Conservation (phyloP, 1,284 basidiomycete genomes). For the Ganoderma multipileum region DNA sequence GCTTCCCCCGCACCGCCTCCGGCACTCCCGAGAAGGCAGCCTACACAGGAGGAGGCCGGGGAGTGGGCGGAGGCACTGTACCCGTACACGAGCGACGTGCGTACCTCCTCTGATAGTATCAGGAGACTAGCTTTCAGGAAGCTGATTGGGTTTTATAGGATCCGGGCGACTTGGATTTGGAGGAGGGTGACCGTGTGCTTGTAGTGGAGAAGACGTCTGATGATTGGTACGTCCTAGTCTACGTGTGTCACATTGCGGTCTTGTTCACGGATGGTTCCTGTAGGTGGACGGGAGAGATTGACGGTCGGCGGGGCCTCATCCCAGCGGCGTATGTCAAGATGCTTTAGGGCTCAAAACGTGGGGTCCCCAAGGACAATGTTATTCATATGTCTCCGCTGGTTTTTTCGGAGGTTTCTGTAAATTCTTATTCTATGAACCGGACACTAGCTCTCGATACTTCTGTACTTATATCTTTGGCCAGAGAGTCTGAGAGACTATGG, state of each 20-base stretch:
- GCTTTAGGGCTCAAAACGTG: constrained; percentile 35
- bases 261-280: not conserved
- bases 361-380: not conserved
- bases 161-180: constrained; percentile 65
- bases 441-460: not conserved
- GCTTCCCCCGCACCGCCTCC: constrained; percentile 35
- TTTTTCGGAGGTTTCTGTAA: not conserved
- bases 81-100: constrained; percentile 71
- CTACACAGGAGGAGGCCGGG: constrained; percentile 51
- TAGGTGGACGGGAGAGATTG: constrained; percentile 80
- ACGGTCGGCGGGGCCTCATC: constrained; percentile 70
- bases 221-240: constrained; percentile 64
- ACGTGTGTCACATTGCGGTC: not conserved
- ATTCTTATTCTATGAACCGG: not conserved
- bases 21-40: constrained; percentile 37
- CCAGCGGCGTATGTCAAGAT: constrained; percentile 79
- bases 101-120: constrained; percentile 28
- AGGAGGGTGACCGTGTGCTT: constrained; percentile 59
- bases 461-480: not conserved
- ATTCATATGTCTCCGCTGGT: not conserved
- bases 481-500: not conserved
- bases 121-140: not conserved
- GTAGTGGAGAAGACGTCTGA: constrained; percentile 71
- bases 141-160: constrained; percentile 51
- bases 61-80: constrained; percentile 83